phyloP scores from a whole-genome alignment of 2,329 filamentous ascomycete genomes.

The Botrytis deweyae region DNA sequence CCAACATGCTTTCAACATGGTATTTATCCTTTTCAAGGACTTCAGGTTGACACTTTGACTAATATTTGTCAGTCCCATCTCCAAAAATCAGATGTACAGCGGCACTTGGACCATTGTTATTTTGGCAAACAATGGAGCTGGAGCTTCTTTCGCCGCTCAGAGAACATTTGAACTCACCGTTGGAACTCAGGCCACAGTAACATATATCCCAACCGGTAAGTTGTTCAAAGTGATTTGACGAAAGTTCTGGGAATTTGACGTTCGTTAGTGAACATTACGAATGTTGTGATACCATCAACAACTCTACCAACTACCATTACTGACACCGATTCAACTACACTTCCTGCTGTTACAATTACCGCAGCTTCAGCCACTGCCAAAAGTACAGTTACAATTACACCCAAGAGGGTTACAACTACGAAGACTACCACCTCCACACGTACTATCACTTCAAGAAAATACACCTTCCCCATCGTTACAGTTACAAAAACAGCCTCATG shows the following conservation, averaged over 20 bases:
- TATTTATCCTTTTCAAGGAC: background rate
- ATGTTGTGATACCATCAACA: constrained; percentile 7
- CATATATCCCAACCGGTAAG: constrained; percentile 17
- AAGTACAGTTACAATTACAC: constrained; percentile 13
- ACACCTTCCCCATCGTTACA: constrained; percentile 8
- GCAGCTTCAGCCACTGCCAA: constrained; percentile 8
- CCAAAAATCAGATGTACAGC: constrained; percentile 17
- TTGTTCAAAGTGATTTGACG: background rate
- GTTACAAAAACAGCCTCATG: constrained; percentile 16
- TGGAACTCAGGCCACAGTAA: constrained; percentile 14
- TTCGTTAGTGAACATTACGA: constrained; percentile 18
- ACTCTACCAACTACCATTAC: constrained; percentile 6
- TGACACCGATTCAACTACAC: background rate
- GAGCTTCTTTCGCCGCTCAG: constrained; percentile 18
- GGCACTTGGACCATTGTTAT: constrained; percentile 19
- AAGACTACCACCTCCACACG: constrained; percentile 2
- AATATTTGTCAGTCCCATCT: background rate
- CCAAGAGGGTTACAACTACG: background rate
- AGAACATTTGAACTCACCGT: constrained; percentile 16
- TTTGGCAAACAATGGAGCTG: constrained; percentile 17
- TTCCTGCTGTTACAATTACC: constrained; percentile 6
- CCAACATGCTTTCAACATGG: constrained; percentile 19
- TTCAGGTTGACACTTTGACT: background rate
- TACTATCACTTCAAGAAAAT: constrained; percentile 13
- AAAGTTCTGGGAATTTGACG: background rate